Percentiles rank a stretch among this genome's conserved stretches.
phyloP scores from a whole-genome alignment of 257 asterid genomes.

The Solanum virginianum region DNA sequence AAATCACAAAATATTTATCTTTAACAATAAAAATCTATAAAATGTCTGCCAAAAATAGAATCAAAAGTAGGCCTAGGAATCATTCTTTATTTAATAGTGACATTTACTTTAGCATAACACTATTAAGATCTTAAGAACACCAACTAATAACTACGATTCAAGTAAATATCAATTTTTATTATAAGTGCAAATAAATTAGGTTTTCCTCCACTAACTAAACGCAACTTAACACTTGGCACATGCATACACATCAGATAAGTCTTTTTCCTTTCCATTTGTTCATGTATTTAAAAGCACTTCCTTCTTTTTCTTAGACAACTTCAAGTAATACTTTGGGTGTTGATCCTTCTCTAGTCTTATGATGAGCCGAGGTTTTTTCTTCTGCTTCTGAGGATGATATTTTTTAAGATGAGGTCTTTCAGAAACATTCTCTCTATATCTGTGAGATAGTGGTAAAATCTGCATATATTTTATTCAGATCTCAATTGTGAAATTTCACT shows the following conservation, averaged over 20 bases:
- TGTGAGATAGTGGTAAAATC: too few species aligned
- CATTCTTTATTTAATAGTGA: neutral
- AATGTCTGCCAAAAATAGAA: neutral
- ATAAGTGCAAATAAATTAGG: neutral
- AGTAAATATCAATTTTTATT: neutral
- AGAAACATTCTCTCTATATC: fast-evolving
- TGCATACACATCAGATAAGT: neutral
- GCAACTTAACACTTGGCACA: neutral
- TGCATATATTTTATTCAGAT: too few species aligned
- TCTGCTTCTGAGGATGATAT: too few species aligned
- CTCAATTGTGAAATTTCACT: too few species aligned
- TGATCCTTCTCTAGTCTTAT: too few species aligned
- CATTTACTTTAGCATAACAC: neutral
- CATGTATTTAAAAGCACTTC: neutral
- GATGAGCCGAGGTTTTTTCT: too few species aligned
- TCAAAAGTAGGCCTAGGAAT: neutral
- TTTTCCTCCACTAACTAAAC: neutral
- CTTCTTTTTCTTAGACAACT: neutral
- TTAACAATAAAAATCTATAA: too few species aligned
- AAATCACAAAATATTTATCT: neutral
- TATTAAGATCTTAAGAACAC: neutral
- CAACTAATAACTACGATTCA: neutral
- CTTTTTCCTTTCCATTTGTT: neutral
- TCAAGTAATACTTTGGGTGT: neutral
- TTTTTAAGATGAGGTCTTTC: too few species aligned